phyloP scores from a whole-genome alignment of 208 protist genomes.

The Leishmania lainsoni region DNA sequence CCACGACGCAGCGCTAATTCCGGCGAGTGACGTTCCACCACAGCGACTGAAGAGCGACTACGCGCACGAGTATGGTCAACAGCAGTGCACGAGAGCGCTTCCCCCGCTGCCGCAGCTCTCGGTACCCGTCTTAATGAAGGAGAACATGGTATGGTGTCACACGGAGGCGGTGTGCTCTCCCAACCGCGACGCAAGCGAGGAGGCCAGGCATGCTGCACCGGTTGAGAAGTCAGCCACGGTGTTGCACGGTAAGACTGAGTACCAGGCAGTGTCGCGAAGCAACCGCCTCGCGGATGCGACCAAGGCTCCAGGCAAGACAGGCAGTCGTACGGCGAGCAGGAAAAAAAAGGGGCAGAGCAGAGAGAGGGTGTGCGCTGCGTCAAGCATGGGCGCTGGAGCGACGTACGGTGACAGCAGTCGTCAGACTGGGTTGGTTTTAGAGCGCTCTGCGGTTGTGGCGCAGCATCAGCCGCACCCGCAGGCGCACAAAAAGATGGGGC shows the following conservation, averaged over 20 bases:
- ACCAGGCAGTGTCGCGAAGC: neutral
- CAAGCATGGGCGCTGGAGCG: no score
- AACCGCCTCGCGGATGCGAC: neutral
- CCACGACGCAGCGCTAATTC: slow-evolving; percentile 37
- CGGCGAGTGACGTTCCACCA: slow-evolving; percentile 28
- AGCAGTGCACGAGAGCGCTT: neutral
- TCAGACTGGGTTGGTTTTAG: neutral
- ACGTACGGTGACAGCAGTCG: neutral
- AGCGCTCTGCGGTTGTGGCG: slow-evolving; percentile 1
- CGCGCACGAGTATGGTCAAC: slow-evolving; percentile 28
- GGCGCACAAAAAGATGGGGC: slow-evolving; percentile 38
- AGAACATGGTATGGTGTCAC: slow-evolving; percentile 37
- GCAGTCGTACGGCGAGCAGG: neutral
- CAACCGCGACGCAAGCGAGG: neutral
- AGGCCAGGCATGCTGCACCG: neutral
- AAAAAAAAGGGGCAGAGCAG: neutral
- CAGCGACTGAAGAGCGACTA: slow-evolving; percentile 20
- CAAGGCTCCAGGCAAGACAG: neutral
- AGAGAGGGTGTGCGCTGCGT: neutral
- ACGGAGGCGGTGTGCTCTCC: neutral
- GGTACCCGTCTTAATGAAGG: slow-evolving; percentile 16
- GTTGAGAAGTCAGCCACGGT: neutral
- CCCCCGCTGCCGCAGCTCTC: slow-evolving; percentile 15
- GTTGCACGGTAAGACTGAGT: neutral
- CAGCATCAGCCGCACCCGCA: slow-evolving; percentile 12